Percentiles rank a stretch among this genome's conserved stretches.
Conservation (phyloP, 257 asterid genomes). For the Catharanthus roseus region DNA sequence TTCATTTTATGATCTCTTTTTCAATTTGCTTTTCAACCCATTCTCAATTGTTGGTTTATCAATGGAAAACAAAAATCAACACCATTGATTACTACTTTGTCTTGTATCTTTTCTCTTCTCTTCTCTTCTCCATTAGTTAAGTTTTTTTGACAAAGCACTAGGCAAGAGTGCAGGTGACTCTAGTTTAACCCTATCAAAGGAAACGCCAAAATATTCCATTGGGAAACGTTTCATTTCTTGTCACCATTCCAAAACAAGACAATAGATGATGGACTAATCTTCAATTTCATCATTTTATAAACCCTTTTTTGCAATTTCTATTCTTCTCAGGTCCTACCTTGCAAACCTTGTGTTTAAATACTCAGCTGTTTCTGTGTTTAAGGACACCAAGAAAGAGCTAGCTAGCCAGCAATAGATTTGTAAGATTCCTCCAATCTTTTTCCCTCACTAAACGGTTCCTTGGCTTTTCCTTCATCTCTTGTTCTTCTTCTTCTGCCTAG, state of each 20-base stretch:
- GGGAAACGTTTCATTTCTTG: conserved; percentile 56
- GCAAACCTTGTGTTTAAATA: conserved; percentile 29
- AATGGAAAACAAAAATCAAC: background rate
- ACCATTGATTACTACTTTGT: too few relatives aligned
- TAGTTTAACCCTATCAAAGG: conserved; percentile 31
- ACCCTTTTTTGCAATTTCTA: conserved; percentile 14
- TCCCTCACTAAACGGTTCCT: conserved; percentile 34
- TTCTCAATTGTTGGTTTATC: background rate
- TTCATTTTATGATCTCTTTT: background rate
- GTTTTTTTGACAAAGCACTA: background rate
- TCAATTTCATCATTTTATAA: conserved; percentile 3
- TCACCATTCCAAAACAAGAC: conserved; percentile 38
- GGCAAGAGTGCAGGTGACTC: conserved; percentile 6
- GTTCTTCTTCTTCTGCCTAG: background rate
- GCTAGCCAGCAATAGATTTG: conserved; percentile 20
- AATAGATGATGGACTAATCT: conserved; percentile 25
- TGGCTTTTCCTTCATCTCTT: conserved; percentile 39
- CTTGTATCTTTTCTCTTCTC: too few relatives aligned
- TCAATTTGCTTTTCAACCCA: background rate
- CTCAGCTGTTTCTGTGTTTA: conserved; percentile 19
- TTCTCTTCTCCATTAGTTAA: background rate
- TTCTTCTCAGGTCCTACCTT: conserved; percentile 22
- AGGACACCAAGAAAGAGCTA: conserved; percentile 18
- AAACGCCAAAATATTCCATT: conserved; percentile 69
- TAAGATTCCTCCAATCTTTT: conserved; percentile 41